A percentile compares a stretch with the other conserved stretches of the same genome.
Evolutionary conservation across 331 rosid species (phyloP).

Genomic region (Malus hybrid): DNA sequence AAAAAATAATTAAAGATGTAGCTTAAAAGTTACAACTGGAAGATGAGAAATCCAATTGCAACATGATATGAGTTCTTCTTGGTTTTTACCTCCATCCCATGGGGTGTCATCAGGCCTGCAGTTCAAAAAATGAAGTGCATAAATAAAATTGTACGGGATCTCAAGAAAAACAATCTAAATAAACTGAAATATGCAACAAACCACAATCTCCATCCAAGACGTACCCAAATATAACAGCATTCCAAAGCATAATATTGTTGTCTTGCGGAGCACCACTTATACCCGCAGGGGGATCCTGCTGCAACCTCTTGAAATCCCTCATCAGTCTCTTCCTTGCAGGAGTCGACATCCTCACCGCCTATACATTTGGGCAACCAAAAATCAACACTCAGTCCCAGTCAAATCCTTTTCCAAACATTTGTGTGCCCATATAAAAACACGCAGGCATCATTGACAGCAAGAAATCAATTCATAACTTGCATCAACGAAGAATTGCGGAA

Average conservation of each 20-base stretch:
- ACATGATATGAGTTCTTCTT: constrained; percentile 1
- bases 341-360: constrained; percentile 92
- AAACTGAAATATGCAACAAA: not conserved
- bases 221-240: constrained; percentile 97
- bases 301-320: constrained; percentile 97
- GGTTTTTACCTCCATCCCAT: constrained; percentile 90
- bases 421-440: not conserved
- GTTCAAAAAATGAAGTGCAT: constrained; percentile 12
- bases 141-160: not conserved
- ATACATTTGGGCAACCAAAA: constrained; percentile 8
- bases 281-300: constrained; percentile 98
- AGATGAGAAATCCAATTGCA: not conserved
- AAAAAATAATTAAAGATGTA: not conserved
- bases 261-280: constrained; percentile 27
- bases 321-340: constrained; percentile 92
- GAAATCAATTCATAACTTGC: not conserved
- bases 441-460: constrained; percentile 2
- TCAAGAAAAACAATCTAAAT: constrained; percentile 1
- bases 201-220: constrained; percentile 8
- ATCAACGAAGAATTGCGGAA: not conserved
- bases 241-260: constrained; percentile 96
- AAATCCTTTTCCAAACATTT: not conserved
- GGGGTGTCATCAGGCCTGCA: constrained; percentile 98
- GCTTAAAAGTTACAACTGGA: not conserved
- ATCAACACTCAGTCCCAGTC: not conserved